These are phyloP conservation scores for Cutaneotrichosporon daszewskae DNA, from an alignment of 1,284 basidiomycete genomes.

Conservation along the genomic window DNA sequence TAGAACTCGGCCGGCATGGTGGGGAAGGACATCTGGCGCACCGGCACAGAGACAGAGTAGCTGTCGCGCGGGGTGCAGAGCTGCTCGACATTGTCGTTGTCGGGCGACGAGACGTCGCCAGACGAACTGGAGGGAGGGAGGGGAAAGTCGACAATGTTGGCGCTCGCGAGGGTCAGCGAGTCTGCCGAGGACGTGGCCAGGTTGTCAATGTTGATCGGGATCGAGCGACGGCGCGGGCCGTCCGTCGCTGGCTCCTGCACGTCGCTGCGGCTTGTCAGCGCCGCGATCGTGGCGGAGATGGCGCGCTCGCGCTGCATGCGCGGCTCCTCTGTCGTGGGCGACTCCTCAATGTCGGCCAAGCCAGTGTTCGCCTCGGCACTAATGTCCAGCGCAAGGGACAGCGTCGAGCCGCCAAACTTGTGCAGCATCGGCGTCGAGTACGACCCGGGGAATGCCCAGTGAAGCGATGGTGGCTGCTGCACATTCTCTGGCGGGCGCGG, in stretches of 20 bases:
- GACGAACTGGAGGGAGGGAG: constrained; percentile 18
- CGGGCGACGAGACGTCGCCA: constrained; percentile 13
- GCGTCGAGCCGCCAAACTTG: constrained; percentile 20
- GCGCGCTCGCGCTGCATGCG: constrained; percentile 7
- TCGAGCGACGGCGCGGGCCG: background rate
- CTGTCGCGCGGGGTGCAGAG: constrained; percentile 15
- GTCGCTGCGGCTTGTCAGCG: constrained; percentile 3
- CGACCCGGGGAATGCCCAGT: constrained; percentile 21
- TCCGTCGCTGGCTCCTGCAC: background rate
- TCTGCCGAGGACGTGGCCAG: constrained; percentile 15
- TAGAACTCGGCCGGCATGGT: constrained; percentile 3
- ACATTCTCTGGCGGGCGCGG: constrained; percentile 18
- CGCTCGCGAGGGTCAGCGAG: constrained; percentile 8
- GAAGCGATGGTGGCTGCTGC: constrained; percentile 16
- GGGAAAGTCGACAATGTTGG: constrained; percentile 16
- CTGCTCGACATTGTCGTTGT: constrained; percentile 20
- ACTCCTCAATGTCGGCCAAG: constrained; percentile 11
- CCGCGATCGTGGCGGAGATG: constrained; percentile 10
- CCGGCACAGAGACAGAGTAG: too few relatives aligned
- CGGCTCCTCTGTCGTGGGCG: background rate
- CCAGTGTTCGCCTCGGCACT: constrained; percentile 2
- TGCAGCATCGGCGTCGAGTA: constrained; percentile 20
- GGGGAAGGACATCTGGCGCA: constrained; percentile 8
- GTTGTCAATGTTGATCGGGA: constrained; percentile 19
- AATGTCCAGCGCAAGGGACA: constrained; percentile 16